Percentiles rank a stretch among this genome's conserved stretches.
Evolutionary conservation across 2,329 filamentous ascomycete genomes (phyloP).

Genomic region (Aspergillus sp.): DNA sequence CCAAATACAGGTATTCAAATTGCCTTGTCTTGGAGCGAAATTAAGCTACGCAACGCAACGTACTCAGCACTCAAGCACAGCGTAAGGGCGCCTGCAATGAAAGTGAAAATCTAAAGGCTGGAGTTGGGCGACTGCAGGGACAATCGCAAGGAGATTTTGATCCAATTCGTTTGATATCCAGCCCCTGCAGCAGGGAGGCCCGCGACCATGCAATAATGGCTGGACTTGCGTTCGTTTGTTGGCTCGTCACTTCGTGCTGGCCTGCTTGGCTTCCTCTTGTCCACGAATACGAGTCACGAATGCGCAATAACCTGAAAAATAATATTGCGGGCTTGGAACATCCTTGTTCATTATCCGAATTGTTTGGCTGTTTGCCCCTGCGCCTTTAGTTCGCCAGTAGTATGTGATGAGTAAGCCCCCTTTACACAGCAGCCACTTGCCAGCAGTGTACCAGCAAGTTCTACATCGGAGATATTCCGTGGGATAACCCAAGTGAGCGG

Average conservation of each 20-base stretch:
- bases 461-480: not conserved
- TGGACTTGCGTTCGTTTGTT: not conserved
- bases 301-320: slow-evolving; percentile 6
- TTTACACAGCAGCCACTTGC: not conserved
- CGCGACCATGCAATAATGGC: slow-evolving; percentile 7
- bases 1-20: not conserved
- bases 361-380: slow-evolving; percentile 13
- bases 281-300: slow-evolving; percentile 12
- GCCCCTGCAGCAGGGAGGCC: slow-evolving; percentile 3
- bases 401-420: slow-evolving; percentile 8
- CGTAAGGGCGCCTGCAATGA: slow-evolving; percentile 10
- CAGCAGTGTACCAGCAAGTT: not conserved
- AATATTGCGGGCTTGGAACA: slow-evolving; percentile 7
- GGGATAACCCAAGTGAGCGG: not conserved
- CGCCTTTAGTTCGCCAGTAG: slow-evolving; percentile 1
- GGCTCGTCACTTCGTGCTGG: not conserved
- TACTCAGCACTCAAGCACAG: slow-evolving; percentile 11
- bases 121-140: slow-evolving; percentile 8
- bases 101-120: not conserved
- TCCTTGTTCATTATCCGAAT: slow-evolving; percentile 14
- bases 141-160: slow-evolving; percentile 10
- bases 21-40: not conserved
- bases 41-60: slow-evolving; percentile 1
- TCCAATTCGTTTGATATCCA: slow-evolving; percentile 3
- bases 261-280: not conserved